Conservation (phyloP, 2,329 filamentous ascomycete genomes). For the Ploettnerulaceae sp. region DNA sequence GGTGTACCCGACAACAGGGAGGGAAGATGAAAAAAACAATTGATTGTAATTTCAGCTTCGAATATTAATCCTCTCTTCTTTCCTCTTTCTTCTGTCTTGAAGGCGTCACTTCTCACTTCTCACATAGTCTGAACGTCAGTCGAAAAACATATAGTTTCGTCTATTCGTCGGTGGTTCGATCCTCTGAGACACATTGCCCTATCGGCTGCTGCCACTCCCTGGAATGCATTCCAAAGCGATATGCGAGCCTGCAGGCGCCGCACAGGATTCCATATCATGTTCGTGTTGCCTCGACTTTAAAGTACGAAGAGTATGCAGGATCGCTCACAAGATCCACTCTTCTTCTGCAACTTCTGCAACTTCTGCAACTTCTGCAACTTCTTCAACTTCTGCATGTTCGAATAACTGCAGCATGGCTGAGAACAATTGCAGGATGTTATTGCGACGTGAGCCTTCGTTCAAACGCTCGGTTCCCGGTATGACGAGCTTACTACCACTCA, state of each 20-base stretch:
- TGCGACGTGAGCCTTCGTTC: conserved; percentile 6
- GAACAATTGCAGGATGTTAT: background rate
- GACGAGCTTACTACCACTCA: conserved; percentile 27
- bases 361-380: conserved; percentile 2
- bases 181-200: conserved; percentile 13
- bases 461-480: conserved; percentile 27
- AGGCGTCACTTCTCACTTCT: background rate
- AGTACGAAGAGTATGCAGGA: conserved; percentile 5
- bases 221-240: conserved; percentile 5
- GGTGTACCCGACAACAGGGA: too few species aligned
- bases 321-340: background rate
- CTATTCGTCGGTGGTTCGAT: conserved; percentile 9
- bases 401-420: background rate
- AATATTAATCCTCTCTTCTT: background rate
- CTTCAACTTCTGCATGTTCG: background rate
- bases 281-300: conserved; percentile 6
- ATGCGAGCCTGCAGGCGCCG: conserved; percentile 10
- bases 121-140: background rate
- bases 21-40: conserved; percentile 2
- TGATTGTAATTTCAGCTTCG: background rate
- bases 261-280: conserved; percentile 17
- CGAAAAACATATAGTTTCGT: background rate
- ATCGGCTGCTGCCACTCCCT: conserved; percentile 4
- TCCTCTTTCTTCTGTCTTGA: background rate
- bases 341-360: conserved; percentile 4